Evolutionary conservation across 2,329 filamentous ascomycete species (phyloP).

Genomic region (Botrytis medusae): DNA sequence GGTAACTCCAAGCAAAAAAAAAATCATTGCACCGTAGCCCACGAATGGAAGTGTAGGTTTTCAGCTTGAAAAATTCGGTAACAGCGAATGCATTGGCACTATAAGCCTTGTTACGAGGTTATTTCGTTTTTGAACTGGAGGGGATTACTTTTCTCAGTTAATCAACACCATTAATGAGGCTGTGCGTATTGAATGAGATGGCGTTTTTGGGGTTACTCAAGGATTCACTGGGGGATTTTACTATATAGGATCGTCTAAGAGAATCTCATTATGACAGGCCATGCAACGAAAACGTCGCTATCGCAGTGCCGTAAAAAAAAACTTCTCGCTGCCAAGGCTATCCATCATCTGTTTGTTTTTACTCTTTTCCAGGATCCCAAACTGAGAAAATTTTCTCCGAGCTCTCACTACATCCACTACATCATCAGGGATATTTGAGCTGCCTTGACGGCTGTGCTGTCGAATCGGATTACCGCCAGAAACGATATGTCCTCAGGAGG

Average conservation of each 20-base stretch:
- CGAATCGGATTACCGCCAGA: conserved; percentile 7
- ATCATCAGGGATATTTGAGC: background rate
- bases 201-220: background rate
- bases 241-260: conserved; percentile 16
- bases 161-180: background rate
- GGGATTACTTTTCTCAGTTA: background rate
- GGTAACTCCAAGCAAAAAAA: background rate
- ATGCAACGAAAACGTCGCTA: conserved; percentile 9
- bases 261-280: background rate
- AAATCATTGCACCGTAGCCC: background rate
- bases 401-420: background rate
- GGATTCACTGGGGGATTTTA: background rate
- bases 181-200: background rate
- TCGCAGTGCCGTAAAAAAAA: background rate
- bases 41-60: background rate
- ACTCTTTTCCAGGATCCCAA: background rate
- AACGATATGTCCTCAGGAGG: conserved; percentile 20
- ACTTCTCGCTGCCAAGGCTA: background rate
- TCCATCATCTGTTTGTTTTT: background rate
- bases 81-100: background rate
- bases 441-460: background rate
- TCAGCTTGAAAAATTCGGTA: background rate
- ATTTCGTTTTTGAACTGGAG: background rate
- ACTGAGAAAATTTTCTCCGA: background rate
- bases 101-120: background rate